These are phyloP conservation scores for Penicillium sp. DNA, from an alignment of 2,329 filamentous ascomycete species.

Conservation along the genomic window DNA sequence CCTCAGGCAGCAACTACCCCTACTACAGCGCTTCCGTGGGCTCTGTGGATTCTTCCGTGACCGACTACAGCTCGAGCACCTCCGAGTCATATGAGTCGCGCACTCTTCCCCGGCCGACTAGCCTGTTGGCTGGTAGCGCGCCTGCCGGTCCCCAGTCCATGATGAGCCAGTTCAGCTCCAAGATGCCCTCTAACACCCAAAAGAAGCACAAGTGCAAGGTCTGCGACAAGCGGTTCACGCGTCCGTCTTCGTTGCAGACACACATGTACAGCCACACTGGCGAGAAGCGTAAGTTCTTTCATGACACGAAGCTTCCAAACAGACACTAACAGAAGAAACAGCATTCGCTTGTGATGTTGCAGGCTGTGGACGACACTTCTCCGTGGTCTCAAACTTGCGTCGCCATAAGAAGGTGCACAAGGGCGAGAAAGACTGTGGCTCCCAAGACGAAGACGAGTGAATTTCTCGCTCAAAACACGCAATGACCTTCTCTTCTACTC, in stretches of 20 bases:
- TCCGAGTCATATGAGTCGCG: constrained; percentile 84
- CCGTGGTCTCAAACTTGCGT: constrained; percentile 92
- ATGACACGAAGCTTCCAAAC: neutral
- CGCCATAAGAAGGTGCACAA: constrained; percentile 97
- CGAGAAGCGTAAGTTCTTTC: constrained; percentile 84
- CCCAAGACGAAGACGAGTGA: constrained; percentile 45
- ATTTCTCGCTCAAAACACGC: constrained; percentile 2
- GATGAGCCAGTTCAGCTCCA: constrained; percentile 98
- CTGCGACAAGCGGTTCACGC: constrained; percentile 95
- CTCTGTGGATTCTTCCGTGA: constrained; percentile 72
- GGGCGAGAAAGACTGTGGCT: constrained; percentile 51
- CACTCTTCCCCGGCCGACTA: constrained; percentile 78
- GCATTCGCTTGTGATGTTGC: constrained; percentile 94
- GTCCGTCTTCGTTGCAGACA: constrained; percentile 90
- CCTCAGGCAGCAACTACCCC: constrained; percentile 75
- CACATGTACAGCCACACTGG: constrained; percentile 99
- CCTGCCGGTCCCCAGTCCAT: constrained; percentile 90
- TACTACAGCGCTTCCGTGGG: constrained; percentile 81
- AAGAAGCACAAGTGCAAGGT: constrained; percentile 99
- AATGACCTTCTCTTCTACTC: constrained; percentile 12
- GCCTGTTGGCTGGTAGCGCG: constrained; percentile 60
- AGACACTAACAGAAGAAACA: constrained; percentile 40
- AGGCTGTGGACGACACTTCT: constrained; percentile 93
- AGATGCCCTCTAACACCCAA: constrained; percentile 90
- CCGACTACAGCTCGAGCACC: constrained; percentile 87